Percentiles rank a stretch among this genome's conserved stretches.
Conservation (phyloP, 2,329 filamentous ascomycete species). For the Venturiaceae sp. region DNA sequence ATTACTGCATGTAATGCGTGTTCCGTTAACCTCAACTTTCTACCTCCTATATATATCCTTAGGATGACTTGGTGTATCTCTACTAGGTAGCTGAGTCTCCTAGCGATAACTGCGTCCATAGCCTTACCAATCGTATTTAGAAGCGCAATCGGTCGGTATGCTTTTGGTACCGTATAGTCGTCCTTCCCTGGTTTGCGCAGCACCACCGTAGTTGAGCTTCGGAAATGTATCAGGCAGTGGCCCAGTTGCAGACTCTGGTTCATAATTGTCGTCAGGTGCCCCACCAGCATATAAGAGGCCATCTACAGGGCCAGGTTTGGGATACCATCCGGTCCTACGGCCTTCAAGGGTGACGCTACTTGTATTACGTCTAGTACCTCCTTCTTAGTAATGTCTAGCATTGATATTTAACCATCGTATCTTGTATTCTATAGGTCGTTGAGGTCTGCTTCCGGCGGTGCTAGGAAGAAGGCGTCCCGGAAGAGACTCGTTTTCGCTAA, state of each 20-base stretch:
- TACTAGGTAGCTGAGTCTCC: conserved; percentile 12
- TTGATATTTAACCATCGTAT: background rate
- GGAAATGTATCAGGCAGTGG: conserved; percentile 14
- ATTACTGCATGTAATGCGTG: conserved; percentile 18
- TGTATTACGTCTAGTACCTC: conserved; percentile 15
- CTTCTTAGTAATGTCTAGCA: conserved; percentile 12
- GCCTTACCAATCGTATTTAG: conserved; percentile 20
- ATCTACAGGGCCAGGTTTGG: conserved; percentile 11
- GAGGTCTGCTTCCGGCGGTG: conserved; percentile 9
- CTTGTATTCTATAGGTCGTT: conserved; percentile 5
- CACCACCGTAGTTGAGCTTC: conserved; percentile 15
- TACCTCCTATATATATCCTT: conserved; percentile 17
- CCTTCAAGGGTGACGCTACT: conserved; percentile 14
- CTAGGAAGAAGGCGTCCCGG: no score
- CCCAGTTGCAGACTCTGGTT: conserved; percentile 13
- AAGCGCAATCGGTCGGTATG: conserved; percentile 18
- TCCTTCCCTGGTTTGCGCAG: conserved; percentile 19
- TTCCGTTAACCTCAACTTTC: conserved; percentile 16
- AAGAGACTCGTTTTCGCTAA: no score
- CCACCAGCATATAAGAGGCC: background rate
- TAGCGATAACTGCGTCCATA: conserved; percentile 18
- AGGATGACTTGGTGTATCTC: conserved; percentile 16
- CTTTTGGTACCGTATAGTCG: conserved; percentile 17
- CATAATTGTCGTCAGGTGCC: conserved; percentile 10
- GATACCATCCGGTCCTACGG: conserved; percentile 15